Evolutionary conservation across 1,284 basidiomycete species (phyloP).

Genomic region (Anthracocystis panici-leucophaei): DNA sequence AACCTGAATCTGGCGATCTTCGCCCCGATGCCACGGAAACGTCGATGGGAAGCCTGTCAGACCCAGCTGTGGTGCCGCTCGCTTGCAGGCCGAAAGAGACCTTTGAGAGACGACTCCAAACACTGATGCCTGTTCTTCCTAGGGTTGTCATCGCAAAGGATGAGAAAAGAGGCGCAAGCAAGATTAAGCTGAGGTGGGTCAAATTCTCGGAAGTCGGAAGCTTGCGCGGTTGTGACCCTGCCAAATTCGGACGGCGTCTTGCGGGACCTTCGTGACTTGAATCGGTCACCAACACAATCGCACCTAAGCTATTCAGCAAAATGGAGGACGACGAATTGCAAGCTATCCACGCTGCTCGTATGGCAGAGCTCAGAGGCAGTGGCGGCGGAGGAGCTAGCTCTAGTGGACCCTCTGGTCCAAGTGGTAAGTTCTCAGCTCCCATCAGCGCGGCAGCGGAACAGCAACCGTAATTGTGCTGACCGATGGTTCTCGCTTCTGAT

Average conservation of each 20-base stretch:
- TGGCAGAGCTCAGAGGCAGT: slow-evolving; percentile 62
- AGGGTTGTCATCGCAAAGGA: neutral
- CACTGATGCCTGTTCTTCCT: no score
- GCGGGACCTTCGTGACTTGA: neutral
- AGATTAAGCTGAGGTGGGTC: no score
- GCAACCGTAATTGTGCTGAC: neutral
- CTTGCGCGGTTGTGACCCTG: neutral
- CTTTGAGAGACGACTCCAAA: neutral
- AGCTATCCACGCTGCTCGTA: slow-evolving; percentile 67
- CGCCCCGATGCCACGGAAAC: neutral
- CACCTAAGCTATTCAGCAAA: slow-evolving; percentile 10
- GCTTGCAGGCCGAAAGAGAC: neutral
- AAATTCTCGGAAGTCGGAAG: slow-evolving; percentile 13
- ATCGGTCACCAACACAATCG: slow-evolving; percentile 7
- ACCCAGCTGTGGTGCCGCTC: no score
- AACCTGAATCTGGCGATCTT: neutral
- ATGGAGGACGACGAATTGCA: slow-evolving; percentile 70
- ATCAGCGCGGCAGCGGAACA: no score
- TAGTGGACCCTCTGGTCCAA: slow-evolving; percentile 18
- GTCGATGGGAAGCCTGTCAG: no score
- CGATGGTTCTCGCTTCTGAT: neutral
- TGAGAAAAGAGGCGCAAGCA: neutral
- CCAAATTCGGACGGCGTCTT: slow-evolving; percentile 6
- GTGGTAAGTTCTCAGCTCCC: slow-evolving; percentile 16
- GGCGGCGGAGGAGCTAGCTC: slow-evolving; percentile 31